phyloP scores from a whole-genome alignment of 2,329 filamentous ascomycete species.

The Sporothrix euskadiensis region DNA sequence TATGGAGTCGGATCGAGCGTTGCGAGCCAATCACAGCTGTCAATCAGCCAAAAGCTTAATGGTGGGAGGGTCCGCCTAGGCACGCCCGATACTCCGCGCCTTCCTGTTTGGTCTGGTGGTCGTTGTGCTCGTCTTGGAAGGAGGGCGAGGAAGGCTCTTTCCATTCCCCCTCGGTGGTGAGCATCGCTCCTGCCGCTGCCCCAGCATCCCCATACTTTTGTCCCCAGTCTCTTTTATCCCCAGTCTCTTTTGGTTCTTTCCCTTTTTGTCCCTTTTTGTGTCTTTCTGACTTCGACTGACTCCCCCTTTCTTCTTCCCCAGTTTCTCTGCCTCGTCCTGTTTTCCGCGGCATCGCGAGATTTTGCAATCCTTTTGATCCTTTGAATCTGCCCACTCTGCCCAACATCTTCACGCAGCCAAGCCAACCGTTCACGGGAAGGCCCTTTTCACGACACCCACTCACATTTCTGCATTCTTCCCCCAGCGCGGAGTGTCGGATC shows the following conservation, averaged over 20 bases:
- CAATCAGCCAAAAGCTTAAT: neutral
- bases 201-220: constrained; percentile 12
- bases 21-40: neutral
- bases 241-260: neutral
- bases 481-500: neutral
- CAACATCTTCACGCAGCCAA: neutral
- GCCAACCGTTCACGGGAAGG: neutral
- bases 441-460: neutral
- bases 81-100: constrained; percentile 18
- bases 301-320: neutral
- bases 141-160: neutral
- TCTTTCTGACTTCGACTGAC: no score
- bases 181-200: neutral
- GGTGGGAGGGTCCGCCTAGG: neutral
- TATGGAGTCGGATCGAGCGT: neutral
- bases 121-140: neutral
- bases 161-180: neutral
- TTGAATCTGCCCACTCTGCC: neutral
- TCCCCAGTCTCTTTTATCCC: neutral
- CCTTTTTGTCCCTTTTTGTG: neutral
- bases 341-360: constrained; percentile 20
- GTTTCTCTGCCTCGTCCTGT: constrained; percentile 8
- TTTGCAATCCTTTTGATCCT: neutral
- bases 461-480: neutral
- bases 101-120: constrained; percentile 8